Base-by-base conservation (phyloP, 2,329 filamentous ascomycete genomes). In the Lecanicillium sp. region DNA sequence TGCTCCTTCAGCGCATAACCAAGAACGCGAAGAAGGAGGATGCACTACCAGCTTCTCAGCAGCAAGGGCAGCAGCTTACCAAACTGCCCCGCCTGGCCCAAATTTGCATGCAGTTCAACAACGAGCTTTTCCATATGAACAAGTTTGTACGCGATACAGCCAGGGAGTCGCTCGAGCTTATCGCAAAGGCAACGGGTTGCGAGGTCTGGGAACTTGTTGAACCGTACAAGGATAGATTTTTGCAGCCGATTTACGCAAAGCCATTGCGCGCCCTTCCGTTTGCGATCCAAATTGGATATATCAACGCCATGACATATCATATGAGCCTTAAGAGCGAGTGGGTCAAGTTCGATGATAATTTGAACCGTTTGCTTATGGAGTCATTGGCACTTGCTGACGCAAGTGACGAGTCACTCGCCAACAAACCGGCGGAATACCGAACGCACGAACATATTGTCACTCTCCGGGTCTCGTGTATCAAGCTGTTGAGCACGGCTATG, bases 261-360 rank as follows among this genome's bases (percentile, higher is more conserved):
- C 92, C 92, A 12, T 64, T 99, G 15, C 78, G 92, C 44, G 94
- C 92, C 1, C 67, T 99, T 44, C 92, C 92, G 0, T 98, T 98
- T 55, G 75, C 86, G 5, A 90, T 87, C 3, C 94, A 98, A 63
- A 98, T 98, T 49, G 94, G 92, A 4, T 96, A 94, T 55, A 95
- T 99, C 49, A 94, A 98, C 57, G 92, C 92, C 1, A 88, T 98
- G 55, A 95, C 87, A 0, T 98, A 94, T 60, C 94, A 94, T 55
- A 76, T 99, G 65, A 82, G 83, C 41, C 71, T 98, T 35, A 90
- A 94, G 57, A 80, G 83, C 35, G 84, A 92, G 47, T 90, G 95
- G 52, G 79, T 98, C 18, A 78, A 82, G 7, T 95, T 96, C 57
- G 92, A 95, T 48, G 90, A 96, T 35, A 80, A 89, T 46, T 71